Percentiles rank a stretch among this genome's conserved stretches.
phyloP scores from a whole-genome alignment of 2,329 filamentous ascomycete genomes.

The Rhytidhysteron rufulum region DNA sequence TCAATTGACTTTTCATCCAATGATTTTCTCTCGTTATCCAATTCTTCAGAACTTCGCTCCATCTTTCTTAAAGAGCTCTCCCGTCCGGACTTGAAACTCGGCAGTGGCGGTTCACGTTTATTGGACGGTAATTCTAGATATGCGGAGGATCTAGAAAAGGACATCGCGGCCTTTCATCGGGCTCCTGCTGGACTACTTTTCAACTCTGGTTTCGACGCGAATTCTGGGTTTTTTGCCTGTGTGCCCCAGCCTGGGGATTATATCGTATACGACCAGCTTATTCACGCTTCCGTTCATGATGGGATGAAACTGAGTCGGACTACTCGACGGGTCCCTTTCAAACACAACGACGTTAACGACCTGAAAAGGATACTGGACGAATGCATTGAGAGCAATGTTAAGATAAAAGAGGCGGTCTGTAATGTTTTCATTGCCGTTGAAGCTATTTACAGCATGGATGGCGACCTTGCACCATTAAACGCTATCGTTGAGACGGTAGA shows the following conservation, averaged over 20 bases:
- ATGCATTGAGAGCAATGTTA: slow-evolving; percentile 22
- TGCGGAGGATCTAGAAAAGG: slow-evolving; percentile 55
- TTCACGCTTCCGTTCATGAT: slow-evolving; percentile 74
- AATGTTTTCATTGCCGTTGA: slow-evolving; percentile 24
- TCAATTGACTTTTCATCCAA: slow-evolving; percentile 61
- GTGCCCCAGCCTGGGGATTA: slow-evolving; percentile 45
- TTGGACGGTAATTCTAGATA: slow-evolving; percentile 63
- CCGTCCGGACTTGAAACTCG: slow-evolving; percentile 41
- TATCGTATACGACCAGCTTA: slow-evolving; percentile 68
- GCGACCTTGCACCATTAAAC: slow-evolving; percentile 61
- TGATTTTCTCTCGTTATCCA: slow-evolving; percentile 60
- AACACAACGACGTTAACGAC: slow-evolving; percentile 50
- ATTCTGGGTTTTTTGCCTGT: slow-evolving; percentile 45
- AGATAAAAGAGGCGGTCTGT: slow-evolving; percentile 28
- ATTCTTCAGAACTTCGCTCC: slow-evolving; percentile 43
- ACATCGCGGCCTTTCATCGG: slow-evolving; percentile 58
- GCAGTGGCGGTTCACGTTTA: slow-evolving; percentile 58
- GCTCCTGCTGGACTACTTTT: slow-evolving; percentile 57
- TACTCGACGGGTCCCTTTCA: slow-evolving; percentile 44
- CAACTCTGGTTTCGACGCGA: slow-evolving; percentile 53
- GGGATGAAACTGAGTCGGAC: slow-evolving; percentile 67
- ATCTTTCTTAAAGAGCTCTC: slow-evolving; percentile 48
- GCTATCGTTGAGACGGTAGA: slow-evolving; percentile 58
- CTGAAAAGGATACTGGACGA: slow-evolving; percentile 25
- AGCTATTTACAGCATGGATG: slow-evolving; percentile 70